Evolutionary conservation across 495 filamentous ascomycete species (phyloP).

Genomic region (Annulohypoxylon moriforme): DNA sequence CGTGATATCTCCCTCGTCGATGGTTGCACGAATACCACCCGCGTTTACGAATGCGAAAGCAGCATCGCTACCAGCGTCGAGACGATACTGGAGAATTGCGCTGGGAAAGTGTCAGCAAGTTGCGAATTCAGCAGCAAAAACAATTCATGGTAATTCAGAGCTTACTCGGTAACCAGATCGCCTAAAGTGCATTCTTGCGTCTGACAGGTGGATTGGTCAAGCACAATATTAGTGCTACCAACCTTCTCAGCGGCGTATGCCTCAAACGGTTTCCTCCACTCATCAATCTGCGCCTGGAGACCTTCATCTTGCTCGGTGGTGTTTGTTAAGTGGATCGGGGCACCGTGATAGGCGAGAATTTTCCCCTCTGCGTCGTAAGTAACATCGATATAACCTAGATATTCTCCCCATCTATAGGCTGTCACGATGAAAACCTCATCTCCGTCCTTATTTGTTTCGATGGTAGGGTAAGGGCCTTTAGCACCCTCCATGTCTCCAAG

Average conservation of each 20-base stretch:
- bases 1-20: conserved; percentile 63
- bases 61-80: conserved; percentile 49
- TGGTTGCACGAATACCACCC: conserved; percentile 67
- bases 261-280: conserved; percentile 65
- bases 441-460: conserved; percentile 64
- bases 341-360: conserved; percentile 65
- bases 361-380: conserved; percentile 63
- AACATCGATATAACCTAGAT: conserved; percentile 69
- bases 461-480: conserved; percentile 66
- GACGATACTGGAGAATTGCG: conserved; percentile 65
- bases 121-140: not conserved
- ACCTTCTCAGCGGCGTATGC: conserved; percentile 59
- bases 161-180: conserved; percentile 61
- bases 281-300: conserved; percentile 62
- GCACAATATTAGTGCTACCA: conserved; percentile 57
- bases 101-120: conserved; percentile 40
- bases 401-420: conserved; percentile 69
- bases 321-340: conserved; percentile 67
- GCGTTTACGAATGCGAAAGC: conserved; percentile 65
- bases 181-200: conserved; percentile 63
- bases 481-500: conserved; percentile 63
- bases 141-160: not conserved
- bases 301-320: conserved; percentile 60
- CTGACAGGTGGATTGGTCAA: conserved; percentile 65
- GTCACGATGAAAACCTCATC: conserved; percentile 72